Base-by-base conservation (phyloP, 129 eudicot genomes). In the Ambrosia artemisiifolia region DNA sequence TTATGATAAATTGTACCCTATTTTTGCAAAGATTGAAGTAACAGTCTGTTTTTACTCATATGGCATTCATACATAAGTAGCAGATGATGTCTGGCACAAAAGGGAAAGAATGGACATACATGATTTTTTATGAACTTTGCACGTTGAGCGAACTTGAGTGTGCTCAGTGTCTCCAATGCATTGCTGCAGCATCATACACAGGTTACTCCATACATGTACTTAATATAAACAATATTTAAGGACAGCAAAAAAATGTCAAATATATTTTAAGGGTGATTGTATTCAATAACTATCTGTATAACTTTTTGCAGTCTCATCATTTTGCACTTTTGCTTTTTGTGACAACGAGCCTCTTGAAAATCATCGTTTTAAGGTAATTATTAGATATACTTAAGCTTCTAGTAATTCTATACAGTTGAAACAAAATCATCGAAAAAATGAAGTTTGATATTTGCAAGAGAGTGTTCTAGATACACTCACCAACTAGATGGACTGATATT, bases 61-160 rank as follows among this genome's bases (percentile, higher is more conserved):
- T 11, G 62, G 5, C 19, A 30, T 8, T 32, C 40, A 32, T 32
- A 6, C 63, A 53, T 53, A 53, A 56, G 14, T 19, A 56, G 19
- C 24, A 9, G n/a, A 56, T 56, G 35, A 24, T 40, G 44, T 59
- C 43, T 47, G 65, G 53, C 67, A 38, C 3, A 6, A 28, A 55
- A 30, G 48, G 7, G 9, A 75, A 42, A 14, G 49, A 11, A 53
- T 18, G 36, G n/a, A 61, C 97, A 77, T 88, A 95, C 99, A 80
- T 95, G 95, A 83, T 95, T 95, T 78, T 95, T 95, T 44, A 95
- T 90, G 80, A 84, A 95, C 67, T 95, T 95, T 62, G 99, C 99
- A 78, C 99, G 99, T 69, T 95, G 99, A 55, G 97, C 99, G 69
- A 95, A 95, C 90, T 95, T 95, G 75, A 95, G 81, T 10, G 99